Conservation (phyloP, 768 basidiomycete species). For the Suillus hirtellus region DNA sequence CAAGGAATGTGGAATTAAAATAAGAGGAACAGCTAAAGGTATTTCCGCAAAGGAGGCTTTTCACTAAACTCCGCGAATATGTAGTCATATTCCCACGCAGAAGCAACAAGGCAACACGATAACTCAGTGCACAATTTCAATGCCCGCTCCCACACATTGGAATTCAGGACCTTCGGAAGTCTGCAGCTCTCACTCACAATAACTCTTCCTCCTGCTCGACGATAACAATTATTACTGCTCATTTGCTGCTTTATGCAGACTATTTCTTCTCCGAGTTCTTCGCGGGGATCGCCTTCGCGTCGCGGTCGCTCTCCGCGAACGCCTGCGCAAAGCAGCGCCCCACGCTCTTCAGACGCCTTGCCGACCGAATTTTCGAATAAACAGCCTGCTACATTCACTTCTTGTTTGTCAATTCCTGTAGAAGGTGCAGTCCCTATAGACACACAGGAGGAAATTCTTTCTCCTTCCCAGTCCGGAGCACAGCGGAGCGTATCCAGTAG, state of each 20-base stretch:
- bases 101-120: constrained; percentile 35
- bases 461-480: constrained; percentile 34
- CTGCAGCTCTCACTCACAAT: constrained; percentile 19
- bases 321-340: constrained; percentile 41
- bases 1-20: not conserved
- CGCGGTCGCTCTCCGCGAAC: constrained; percentile 63
- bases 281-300: constrained; percentile 62
- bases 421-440: constrained; percentile 72
- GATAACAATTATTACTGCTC: constrained; percentile 7
- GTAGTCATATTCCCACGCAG: constrained; percentile 29
- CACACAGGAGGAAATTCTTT: constrained; percentile 41
- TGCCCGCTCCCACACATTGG: constrained; percentile 40
- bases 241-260: constrained; percentile 40
- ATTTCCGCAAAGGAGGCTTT: constrained; percentile 29
- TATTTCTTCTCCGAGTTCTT: constrained; percentile 44
- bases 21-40: constrained; percentile 4
- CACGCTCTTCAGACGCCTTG: constrained; percentile 44
- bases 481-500: constrained; percentile 43
- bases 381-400: constrained; percentile 49
- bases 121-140: constrained; percentile 42
- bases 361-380: constrained; percentile 53
- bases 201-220: constrained; percentile 15
- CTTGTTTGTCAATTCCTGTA: constrained; percentile 76
- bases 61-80: constrained; percentile 35
- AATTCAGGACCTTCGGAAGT: constrained; percentile 26